Conservation (phyloP, 768 basidiomycete genomes). For the Lactarius trivialis region DNA sequence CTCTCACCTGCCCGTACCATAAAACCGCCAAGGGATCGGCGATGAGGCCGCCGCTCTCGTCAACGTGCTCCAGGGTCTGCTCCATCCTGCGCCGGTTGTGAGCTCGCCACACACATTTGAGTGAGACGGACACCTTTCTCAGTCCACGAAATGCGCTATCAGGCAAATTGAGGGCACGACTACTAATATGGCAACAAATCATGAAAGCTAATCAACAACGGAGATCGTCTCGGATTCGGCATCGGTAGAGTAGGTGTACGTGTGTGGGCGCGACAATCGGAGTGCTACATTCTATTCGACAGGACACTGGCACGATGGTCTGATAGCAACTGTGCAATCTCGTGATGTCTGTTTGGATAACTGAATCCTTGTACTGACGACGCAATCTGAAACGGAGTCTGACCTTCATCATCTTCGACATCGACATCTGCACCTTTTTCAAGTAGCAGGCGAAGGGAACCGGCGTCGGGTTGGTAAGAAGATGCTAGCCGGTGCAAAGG, state of each 20-base stretch:
- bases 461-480: too few relatives aligned
- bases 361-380: background rate
- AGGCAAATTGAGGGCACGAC: too few relatives aligned
- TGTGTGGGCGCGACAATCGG: background rate
- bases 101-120: too few relatives aligned
- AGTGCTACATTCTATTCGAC: background rate
- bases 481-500: too few relatives aligned
- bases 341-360: background rate
- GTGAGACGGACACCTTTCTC: too few relatives aligned
- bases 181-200: background rate
- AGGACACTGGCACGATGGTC: background rate
- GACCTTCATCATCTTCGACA: background rate
- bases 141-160: too few relatives aligned
- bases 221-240: background rate
- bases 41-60: too few relatives aligned
- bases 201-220: background rate
- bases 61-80: too few relatives aligned
- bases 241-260: too few relatives aligned
- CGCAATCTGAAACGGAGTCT: background rate
- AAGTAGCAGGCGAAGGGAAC: background rate
- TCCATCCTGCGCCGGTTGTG: too few relatives aligned
- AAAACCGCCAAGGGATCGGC: too few relatives aligned
- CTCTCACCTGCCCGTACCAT: too few relatives aligned
- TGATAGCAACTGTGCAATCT: background rate
- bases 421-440: background rate